Percentiles rank a stretch among this genome's conserved stretches.
phyloP scores from a whole-genome alignment of 73 alveolate species.

The Tetrahymena thermophila region DNA sequence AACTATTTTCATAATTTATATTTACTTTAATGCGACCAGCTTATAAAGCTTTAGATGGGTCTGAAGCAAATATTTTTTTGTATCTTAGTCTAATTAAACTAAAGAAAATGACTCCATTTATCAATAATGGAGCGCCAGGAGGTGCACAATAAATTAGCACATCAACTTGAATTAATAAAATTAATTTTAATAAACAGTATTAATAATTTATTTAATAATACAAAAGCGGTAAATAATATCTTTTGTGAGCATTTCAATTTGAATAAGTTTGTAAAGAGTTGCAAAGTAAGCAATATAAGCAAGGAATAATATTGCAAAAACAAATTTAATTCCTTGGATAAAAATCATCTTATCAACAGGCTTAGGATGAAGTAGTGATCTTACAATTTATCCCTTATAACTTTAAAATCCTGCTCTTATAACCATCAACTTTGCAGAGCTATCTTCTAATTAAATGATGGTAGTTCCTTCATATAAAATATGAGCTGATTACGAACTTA shows the following conservation, averaged over 20 bases:
- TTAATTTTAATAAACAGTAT: neutral
- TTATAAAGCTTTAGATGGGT: constrained; percentile 15
- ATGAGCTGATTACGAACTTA: neutral
- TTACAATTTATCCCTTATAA: constrained; percentile 26
- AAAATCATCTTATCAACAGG: neutral
- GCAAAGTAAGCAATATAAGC: neutral
- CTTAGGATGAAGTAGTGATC: constrained; percentile 29
- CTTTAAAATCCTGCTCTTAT: constrained; percentile 37
- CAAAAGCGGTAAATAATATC: constrained; percentile 9
- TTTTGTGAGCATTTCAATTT: neutral
- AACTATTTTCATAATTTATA: neutral
- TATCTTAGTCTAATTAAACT: neutral
- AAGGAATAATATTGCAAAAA: neutral
- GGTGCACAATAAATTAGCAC: constrained; percentile 13
- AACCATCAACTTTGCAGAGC: neutral
- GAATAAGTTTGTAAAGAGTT: neutral
- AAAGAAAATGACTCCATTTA: neutral
- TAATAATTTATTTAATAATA: neutral
- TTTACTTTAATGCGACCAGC: constrained; percentile 17
- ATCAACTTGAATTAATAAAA: neutral
- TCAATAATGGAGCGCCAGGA: constrained; percentile 9
- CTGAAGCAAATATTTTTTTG: constrained; percentile 17
- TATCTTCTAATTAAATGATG: neutral
- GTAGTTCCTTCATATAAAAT: neutral
- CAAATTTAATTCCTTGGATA: constrained; percentile 21